Conservation (phyloP, 75 land plant genomes). For the Gnetum montanum region DNA sequence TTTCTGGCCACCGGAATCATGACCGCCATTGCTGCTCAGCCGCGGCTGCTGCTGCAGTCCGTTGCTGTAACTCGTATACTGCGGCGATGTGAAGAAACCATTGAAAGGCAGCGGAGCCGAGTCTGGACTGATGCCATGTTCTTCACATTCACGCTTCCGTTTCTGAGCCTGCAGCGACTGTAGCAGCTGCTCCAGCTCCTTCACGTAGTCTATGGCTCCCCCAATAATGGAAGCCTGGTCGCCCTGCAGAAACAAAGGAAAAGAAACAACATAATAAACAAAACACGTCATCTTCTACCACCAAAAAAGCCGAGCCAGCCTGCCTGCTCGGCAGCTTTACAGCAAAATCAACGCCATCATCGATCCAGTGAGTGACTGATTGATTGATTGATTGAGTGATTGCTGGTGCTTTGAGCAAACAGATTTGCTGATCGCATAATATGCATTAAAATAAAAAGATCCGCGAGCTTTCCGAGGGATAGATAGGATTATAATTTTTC, state of each 20-base stretch:
- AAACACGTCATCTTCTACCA: neutral
- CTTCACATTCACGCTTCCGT: slow-evolving; percentile 11
- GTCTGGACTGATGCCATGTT: neutral
- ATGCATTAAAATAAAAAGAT: too few relatives aligned
- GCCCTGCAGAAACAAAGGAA: slow-evolving; percentile 24
- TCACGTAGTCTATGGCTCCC: slow-evolving; percentile 72
- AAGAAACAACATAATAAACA: neutral
- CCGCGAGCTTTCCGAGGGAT: too few relatives aligned
- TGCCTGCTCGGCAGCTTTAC: neutral
- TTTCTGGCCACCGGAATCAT: too few relatives aligned
- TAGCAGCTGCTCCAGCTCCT: slow-evolving; percentile 62
- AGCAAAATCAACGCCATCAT: neutral
- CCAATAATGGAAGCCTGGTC: slow-evolving; percentile 83
- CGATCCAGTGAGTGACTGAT: neutral
- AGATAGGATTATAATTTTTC: too few relatives aligned
- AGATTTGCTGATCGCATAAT: neutral
- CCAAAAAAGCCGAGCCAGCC: neutral
- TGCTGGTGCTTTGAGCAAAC: neutral
- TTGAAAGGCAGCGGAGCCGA: slow-evolving; percentile 19
- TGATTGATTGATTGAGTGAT: neutral
- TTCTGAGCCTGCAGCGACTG: slow-evolving; percentile 56
- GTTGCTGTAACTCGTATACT: slow-evolving; percentile 25
- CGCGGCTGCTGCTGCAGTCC: slow-evolving; percentile 7
- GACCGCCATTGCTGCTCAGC: too few relatives aligned
- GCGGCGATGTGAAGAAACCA: slow-evolving; percentile 38